Evolutionary conservation across 2,329 filamentous ascomycete genomes (phyloP).

Genomic region (Drechslerella stenobrocha): DNA sequence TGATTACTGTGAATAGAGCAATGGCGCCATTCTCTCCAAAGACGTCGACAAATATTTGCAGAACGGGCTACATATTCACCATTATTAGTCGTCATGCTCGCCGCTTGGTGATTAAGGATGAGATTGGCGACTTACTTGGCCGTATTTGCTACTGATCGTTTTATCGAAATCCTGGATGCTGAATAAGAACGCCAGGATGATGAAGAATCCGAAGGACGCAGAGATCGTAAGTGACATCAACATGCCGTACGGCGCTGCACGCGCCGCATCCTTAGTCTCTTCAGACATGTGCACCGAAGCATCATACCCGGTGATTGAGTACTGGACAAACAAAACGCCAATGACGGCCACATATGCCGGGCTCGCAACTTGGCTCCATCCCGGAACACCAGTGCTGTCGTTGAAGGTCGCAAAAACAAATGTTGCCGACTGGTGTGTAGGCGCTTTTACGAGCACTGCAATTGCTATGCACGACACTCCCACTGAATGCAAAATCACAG

Average conservation of each 20-base stretch:
- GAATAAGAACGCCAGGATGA: conserved; percentile 64
- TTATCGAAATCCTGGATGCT: conserved; percentile 63
- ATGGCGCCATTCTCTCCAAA: conserved; percentile 63
- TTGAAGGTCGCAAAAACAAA: conserved; percentile 63
- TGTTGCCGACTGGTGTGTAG: conserved; percentile 61
- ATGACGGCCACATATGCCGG: conserved; percentile 63
- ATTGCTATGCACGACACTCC: conserved; percentile 62
- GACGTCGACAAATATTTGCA: conserved; percentile 64
- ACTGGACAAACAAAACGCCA: conserved; percentile 63
- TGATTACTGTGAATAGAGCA: conserved; percentile 62
- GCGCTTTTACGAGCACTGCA: conserved; percentile 63
- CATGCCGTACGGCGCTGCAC: conserved; percentile 64
- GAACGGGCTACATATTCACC: conserved; percentile 58
- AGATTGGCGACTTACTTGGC: conserved; percentile 50
- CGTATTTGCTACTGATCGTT: conserved; percentile 59
- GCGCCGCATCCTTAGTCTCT: conserved; percentile 63
- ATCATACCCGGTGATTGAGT: conserved; percentile 62
- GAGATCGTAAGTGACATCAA: conserved; percentile 63
- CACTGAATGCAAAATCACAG: conserved; percentile 62
- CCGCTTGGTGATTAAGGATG: background rate
- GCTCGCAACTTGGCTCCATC: conserved; percentile 62
- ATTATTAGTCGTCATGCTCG: background rate
- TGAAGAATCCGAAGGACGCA: conserved; percentile 64
- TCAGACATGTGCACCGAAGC: conserved; percentile 64
- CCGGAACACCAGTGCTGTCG: conserved; percentile 61